phyloP scores from a whole-genome alignment of 1,284 basidiomycete genomes.

The Boletus calvinii region DNA sequence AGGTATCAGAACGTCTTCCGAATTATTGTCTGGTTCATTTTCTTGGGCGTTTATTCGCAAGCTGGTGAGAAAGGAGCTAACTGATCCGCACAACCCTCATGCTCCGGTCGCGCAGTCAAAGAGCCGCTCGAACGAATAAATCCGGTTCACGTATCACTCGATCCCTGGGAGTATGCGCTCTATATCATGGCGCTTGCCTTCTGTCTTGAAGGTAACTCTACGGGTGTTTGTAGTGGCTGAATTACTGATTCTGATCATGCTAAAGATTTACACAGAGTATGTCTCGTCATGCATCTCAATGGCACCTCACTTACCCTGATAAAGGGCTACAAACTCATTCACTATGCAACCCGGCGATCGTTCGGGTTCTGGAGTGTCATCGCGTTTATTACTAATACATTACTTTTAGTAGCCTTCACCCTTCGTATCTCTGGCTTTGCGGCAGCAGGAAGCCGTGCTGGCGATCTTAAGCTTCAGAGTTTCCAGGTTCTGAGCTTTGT shows the following conservation, averaged over 20 bases:
- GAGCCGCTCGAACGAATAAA: constrained; percentile 68
- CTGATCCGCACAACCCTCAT: constrained; percentile 1
- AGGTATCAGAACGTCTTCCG: constrained; percentile 79
- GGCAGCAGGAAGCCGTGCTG: constrained; percentile 41
- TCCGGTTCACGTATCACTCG: constrained; percentile 51
- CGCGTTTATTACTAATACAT: constrained; percentile 66
- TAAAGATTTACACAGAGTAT: constrained; percentile 67
- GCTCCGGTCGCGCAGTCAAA: constrained; percentile 47
- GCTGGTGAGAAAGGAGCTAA: constrained; percentile 49
- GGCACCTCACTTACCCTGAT: not conserved
- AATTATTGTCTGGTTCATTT: constrained; percentile 80
- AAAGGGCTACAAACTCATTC: constrained; percentile 64
- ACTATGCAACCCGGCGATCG: constrained; percentile 66
- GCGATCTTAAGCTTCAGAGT: constrained; percentile 58
- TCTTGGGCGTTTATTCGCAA: constrained; percentile 84
- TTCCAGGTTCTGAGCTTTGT: constrained; percentile 89
- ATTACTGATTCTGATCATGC: constrained; percentile 3
- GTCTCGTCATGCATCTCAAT: constrained; percentile 1
- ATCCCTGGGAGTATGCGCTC: constrained; percentile 75
- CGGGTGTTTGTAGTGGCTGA: not conserved
- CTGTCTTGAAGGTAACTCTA: constrained; percentile 65
- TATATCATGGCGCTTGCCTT: constrained; percentile 79
- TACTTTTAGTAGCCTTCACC: constrained; percentile 72
- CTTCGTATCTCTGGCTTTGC: constrained; percentile 69
- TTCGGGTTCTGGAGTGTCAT: constrained; percentile 83